Base-by-base conservation (phyloP, 2,329 filamentous ascomycete species). In the Chaetomium olivaceum region DNA sequence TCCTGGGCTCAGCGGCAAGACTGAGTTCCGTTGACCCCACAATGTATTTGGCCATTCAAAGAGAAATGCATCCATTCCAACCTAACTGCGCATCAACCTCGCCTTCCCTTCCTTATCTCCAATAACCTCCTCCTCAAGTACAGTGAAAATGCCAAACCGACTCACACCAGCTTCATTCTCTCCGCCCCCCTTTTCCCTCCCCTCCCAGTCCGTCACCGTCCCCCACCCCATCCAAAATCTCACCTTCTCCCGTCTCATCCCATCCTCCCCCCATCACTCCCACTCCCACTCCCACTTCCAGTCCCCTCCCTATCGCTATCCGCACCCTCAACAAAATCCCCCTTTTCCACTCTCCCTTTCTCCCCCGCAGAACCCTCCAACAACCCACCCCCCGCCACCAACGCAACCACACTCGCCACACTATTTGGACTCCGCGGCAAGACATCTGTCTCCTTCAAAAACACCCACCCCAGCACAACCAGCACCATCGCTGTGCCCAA, bases 181-280 rank as follows among this genome's bases (percentile, higher is more conserved):
- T n/a, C 48, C 58, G 2, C 46, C 58, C 1, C 50, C 58, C 4
- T 39, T 33, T 14, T 58, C 56, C 36, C 31, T 21, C 2, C 58
- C 58, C 46, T 54, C 58, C 48, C 58, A 61, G 27, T 61, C 58
- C 46, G 58, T n/a, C 48, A 61, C 58, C 50, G 58, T 61, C 19
- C 58, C 58, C 48, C 58, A 61, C 3, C 58, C 58, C 58, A 61
- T 61, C 31, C 58, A 61, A n/a, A 61, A 61, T 48, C 16, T 25
- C 19, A 23, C 12, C 14, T 48, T 31, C 3, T 54, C 16, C 21
- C 11, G 3, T 16, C n/a, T 14, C 25, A 12, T 19, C 11, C 27
- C 19, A 21, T 14, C 5, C n/a, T 16, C 23, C 31, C n/a, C 2
- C 2, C 58, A 21, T 50, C 46, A 11, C 16, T n/a, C 4, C n/a